Percentiles rank a stretch among this genome's conserved stretches.
These are phyloP conservation scores for Oryza longistaminata DNA, from an alignment of 176 grass and related monocot genomes.

Conservation along the genomic window DNA sequence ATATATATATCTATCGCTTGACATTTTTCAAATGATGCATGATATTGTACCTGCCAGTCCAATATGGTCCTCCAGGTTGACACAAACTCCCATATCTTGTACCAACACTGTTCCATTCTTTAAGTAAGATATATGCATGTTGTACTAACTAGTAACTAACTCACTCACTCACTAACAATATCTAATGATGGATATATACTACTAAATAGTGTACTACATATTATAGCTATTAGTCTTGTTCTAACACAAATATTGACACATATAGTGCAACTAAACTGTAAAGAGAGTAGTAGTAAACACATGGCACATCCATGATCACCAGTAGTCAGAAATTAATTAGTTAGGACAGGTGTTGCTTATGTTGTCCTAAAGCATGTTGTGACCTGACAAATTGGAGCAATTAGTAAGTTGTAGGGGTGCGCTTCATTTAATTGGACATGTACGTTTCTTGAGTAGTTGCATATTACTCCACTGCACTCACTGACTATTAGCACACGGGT, in stretches of 20 bases:
- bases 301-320: not conserved
- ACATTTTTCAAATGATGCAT: conserved; percentile 25
- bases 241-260: not conserved
- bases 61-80: not conserved
- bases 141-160: not conserved
- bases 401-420: not conserved
- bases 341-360: not conserved
- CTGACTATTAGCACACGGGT: not conserved
- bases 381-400: conserved; percentile 9
- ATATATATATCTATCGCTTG: not conserved
- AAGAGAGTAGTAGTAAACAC: not conserved
- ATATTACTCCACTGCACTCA: not conserved
- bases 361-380: not conserved
- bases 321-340: not conserved
- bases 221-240: not conserved
- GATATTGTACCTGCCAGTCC: conserved; percentile 37
- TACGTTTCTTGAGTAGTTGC: not conserved
- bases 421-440: not conserved
- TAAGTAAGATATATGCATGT: not conserved
- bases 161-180: conserved; percentile 13
- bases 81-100: not conserved
- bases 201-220: not conserved
- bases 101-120: conserved; percentile 31
- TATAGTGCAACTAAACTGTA: not conserved
- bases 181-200: not conserved